phyloP scores from a whole-genome alignment of 768 basidiomycete genomes.

The Trametes villosa region DNA sequence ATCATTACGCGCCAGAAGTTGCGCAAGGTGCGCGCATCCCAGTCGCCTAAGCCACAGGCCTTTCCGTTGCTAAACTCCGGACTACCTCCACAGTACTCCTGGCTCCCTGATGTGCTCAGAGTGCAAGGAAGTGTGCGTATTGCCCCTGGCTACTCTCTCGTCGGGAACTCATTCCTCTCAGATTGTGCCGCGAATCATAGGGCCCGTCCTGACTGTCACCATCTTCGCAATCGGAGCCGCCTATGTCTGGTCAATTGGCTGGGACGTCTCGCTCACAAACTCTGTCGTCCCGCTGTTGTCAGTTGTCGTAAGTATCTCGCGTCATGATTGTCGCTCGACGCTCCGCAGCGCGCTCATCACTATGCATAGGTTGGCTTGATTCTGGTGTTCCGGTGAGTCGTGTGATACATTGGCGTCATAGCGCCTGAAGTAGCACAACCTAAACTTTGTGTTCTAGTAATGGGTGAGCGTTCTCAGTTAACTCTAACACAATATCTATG shows the following conservation, averaged over 20 bases:
- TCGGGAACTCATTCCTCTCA: conserved; percentile 36
- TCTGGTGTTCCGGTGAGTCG: conserved; percentile 77
- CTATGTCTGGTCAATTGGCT: conserved; percentile 61
- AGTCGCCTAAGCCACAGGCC: conserved; percentile 9
- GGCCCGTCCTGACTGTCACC: conserved; percentile 85
- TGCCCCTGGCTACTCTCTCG: not conserved
- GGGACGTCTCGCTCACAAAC: conserved; percentile 70
- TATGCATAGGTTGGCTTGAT: conserved; percentile 76
- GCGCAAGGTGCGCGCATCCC: conserved; percentile 26
- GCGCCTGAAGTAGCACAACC: not conserved
- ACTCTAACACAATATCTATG: not conserved
- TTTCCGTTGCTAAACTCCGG: not conserved
- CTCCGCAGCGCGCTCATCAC: not conserved
- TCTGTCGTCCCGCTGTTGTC: conserved; percentile 87
- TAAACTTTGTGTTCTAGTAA: conserved; percentile 49
- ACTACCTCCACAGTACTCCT: conserved; percentile 77
- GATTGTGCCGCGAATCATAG: conserved; percentile 73
- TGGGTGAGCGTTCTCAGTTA: conserved; percentile 49
- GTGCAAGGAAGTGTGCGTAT: conserved; percentile 77
- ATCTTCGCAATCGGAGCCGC: conserved; percentile 67
- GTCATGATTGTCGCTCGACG: not conserved
- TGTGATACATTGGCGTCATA: not conserved
- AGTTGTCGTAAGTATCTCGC: conserved; percentile 73
- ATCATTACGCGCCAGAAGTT: conserved; percentile 33
- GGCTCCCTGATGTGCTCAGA: conserved; percentile 87